A percentile compares a stretch with the other conserved stretches of the same genome.
Evolutionary conservation across 2,329 filamentous ascomycete species (phyloP).

Genomic region (Colletotrichum godetiae): DNA sequence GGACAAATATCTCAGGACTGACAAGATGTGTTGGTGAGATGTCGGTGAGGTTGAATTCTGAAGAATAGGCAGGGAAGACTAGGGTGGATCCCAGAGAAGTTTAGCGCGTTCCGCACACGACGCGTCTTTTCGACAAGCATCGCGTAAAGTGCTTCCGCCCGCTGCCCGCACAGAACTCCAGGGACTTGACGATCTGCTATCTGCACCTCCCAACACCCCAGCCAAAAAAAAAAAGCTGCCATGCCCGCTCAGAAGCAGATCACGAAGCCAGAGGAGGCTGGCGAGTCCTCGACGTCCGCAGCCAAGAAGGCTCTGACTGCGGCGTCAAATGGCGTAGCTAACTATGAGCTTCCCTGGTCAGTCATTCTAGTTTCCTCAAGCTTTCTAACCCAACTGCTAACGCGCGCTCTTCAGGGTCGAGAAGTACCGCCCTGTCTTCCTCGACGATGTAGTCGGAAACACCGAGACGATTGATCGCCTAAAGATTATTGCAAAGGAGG

Average conservation of each 20-base stretch:
- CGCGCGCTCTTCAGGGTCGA: constrained; percentile 78
- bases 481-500: constrained; percentile 98
- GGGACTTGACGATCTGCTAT: not conserved
- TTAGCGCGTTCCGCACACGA: constrained; percentile 10
- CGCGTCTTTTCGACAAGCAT: constrained; percentile 33
- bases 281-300: constrained; percentile 71
- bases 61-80: not conserved
- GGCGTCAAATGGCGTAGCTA: constrained; percentile 61
- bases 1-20: not conserved
- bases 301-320: constrained; percentile 66
- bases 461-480: constrained; percentile 96
- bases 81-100: not conserved
- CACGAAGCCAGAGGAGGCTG: constrained; percentile 61
- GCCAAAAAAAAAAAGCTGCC: not conserved
- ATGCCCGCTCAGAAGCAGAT: constrained; percentile 55
- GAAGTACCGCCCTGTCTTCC: constrained; percentile 94
- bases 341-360: constrained; percentile 85
- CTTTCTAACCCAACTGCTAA: constrained; percentile 24
- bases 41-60: not conserved
- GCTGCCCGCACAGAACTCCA: constrained; percentile 11
- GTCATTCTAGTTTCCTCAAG: constrained; percentile 24
- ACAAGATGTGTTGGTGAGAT: not conserved
- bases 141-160: constrained; percentile 35
- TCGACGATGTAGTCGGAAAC: constrained; percentile 98
- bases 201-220: not conserved